phyloP scores from a whole-genome alignment of 2,329 filamentous ascomycete species.

The Colletotrichum acutatum region DNA sequence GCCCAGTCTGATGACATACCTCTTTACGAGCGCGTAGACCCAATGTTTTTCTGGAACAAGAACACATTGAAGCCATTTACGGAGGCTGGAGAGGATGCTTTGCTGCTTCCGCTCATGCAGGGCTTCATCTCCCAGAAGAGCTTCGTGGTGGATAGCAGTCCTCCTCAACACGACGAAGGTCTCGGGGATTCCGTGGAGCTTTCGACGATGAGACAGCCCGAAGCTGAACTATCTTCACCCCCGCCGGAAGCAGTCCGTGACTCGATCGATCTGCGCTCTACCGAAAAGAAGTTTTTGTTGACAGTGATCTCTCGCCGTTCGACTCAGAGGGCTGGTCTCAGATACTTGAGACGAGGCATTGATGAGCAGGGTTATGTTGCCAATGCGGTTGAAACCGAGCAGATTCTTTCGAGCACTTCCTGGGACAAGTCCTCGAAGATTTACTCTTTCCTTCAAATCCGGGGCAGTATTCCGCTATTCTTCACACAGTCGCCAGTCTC shows the following conservation, averaged over 20 bases:
- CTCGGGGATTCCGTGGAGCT: slow-evolving; percentile 60
- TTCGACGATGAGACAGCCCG: slow-evolving; percentile 48
- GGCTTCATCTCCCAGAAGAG: slow-evolving; percentile 90
- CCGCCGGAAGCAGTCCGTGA: slow-evolving; percentile 40
- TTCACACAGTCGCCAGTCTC: slow-evolving; percentile 96
- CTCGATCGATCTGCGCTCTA: slow-evolving; percentile 55
- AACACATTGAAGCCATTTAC: slow-evolving; percentile 80
- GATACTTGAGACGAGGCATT: slow-evolving; percentile 89
- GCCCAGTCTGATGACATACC: slow-evolving; percentile 62
- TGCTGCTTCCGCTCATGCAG: slow-evolving; percentile 88
- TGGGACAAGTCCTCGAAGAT: slow-evolving; percentile 73
- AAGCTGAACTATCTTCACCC: slow-evolving; percentile 40
- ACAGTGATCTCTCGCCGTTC: slow-evolving; percentile 93
- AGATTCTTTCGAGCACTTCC: slow-evolving; percentile 80
- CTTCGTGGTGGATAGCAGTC: slow-evolving; percentile 77
- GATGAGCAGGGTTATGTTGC: slow-evolving; percentile 91
- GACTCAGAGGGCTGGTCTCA: slow-evolving; percentile 84
- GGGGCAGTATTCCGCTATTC: slow-evolving; percentile 93
- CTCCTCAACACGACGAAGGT: slow-evolving; percentile 62
- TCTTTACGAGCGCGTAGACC: slow-evolving; percentile 78
- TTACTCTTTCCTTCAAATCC: slow-evolving; percentile 87
- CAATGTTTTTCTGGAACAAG: slow-evolving; percentile 91
- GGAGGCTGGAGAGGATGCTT: slow-evolving; percentile 74
- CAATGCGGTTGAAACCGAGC: slow-evolving; percentile 94
- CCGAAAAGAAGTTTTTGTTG: slow-evolving; percentile 75